These are phyloP conservation scores for Mortierella sp. DNA, from an alignment of 371 early-diverging fungal genomes.

Conservation along the genomic window DNA sequence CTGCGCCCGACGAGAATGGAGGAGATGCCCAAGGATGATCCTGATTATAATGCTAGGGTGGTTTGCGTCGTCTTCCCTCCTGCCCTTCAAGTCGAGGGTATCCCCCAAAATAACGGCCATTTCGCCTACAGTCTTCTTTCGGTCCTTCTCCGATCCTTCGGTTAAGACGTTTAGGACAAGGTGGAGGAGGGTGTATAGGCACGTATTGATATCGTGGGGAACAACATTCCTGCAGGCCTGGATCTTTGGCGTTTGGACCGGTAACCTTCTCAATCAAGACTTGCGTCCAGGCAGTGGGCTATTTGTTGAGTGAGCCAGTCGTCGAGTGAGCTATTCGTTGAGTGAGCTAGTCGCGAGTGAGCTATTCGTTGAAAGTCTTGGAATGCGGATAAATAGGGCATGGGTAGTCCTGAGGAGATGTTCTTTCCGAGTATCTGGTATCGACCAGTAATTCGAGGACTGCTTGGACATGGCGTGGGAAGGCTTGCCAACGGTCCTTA, in stretches of 20 bases:
- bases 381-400: constrained; percentile 56
- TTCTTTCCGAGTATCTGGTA: constrained; percentile 29
- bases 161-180: constrained; percentile 66
- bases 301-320: no score
- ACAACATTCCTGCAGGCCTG: constrained; percentile 58
- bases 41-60: neutral
- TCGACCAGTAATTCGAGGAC: constrained; percentile 57
- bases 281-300: constrained; percentile 60
- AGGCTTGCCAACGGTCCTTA: constrained; percentile 46
- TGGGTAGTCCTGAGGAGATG: constrained; percentile 1
- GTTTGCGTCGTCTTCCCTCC: constrained; percentile 8
- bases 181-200: constrained; percentile 66
- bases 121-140: constrained; percentile 57
- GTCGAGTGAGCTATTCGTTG: no score
- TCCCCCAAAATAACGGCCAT: constrained; percentile 65
- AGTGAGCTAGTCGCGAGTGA: no score
- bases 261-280: constrained; percentile 54
- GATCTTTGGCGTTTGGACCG: constrained; percentile 45
- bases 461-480: constrained; percentile 55
- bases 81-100: constrained; percentile 7
- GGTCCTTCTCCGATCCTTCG: constrained; percentile 48
- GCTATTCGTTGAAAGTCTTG: constrained; percentile 59
- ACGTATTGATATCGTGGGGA: constrained; percentile 56
- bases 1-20: neutral
- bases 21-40: neutral